Conservation (phyloP, 108 stramenopile species). For the Nannochloropsis salina region DNA sequence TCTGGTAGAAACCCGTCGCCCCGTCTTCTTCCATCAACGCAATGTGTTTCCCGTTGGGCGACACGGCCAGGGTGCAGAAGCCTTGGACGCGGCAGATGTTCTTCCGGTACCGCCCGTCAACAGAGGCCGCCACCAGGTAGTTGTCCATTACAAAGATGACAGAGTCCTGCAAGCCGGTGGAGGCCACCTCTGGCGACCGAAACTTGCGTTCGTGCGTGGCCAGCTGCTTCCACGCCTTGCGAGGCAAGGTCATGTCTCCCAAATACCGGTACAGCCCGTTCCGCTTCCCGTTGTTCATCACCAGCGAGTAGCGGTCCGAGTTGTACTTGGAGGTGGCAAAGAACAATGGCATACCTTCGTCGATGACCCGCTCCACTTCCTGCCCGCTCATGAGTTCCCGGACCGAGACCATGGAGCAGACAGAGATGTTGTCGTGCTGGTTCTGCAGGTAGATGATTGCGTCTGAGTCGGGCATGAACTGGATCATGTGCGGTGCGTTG, state of each 20-base stretch:
- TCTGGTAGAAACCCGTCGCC: not conserved
- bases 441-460: slow-evolving; percentile 3
- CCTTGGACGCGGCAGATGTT: not conserved
- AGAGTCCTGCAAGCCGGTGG: not conserved
- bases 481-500: slow-evolving; percentile 9
- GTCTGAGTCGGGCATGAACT: slow-evolving; percentile 15
- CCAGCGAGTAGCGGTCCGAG: not conserved
- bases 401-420: not conserved
- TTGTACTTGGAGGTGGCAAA: slow-evolving; percentile 12
- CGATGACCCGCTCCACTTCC: not conserved
- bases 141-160: not conserved
- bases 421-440: not conserved
- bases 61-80: not conserved
- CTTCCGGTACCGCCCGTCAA: not conserved
- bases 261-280: slow-evolving; percentile 13
- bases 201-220: not conserved
- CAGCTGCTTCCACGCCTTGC: slow-evolving; percentile 14
- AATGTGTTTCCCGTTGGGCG: not conserved
- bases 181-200: not conserved
- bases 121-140: not conserved
- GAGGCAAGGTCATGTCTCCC: not conserved
- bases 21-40: not conserved
- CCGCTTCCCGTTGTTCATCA: slow-evolving; percentile 10
- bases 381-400: not conserved
- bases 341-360: not conserved